phyloP scores from a whole-genome alignment of 768 basidiomycete genomes.

The Serpula lacrymans region DNA sequence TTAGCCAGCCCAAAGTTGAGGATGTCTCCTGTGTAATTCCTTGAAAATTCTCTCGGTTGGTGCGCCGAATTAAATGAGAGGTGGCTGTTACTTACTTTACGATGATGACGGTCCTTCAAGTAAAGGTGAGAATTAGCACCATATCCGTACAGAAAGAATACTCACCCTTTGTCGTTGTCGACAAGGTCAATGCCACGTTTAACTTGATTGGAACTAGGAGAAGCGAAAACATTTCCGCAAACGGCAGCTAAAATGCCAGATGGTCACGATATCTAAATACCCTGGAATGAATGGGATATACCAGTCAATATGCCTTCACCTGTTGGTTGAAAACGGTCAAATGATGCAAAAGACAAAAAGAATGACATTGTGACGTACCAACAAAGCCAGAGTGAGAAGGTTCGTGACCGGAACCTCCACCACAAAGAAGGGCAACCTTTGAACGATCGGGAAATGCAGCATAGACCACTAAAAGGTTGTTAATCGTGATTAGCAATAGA shows the following conservation, averaged over 20 bases:
- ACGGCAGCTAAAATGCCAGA: conserved; percentile 54
- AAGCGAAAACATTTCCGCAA: conserved; percentile 87
- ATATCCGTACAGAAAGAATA: conserved; percentile 3
- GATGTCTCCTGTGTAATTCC: conserved; percentile 88
- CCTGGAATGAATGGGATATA: conserved; percentile 19
- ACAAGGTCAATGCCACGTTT: conserved; percentile 75
- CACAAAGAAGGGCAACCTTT: conserved; percentile 76
- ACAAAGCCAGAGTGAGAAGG: conserved; percentile 89
- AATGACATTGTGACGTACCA: conserved; percentile 46
- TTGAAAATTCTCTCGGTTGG: conserved; percentile 24
- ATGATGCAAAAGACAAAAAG: neutral
- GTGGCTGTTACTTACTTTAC: conserved; percentile 56
- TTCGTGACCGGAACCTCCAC: conserved; percentile 88
- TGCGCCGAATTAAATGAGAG: conserved; percentile 7
- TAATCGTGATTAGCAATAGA: neutral
- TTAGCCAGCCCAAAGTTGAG: conserved; percentile 90
- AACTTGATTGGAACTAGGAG: conserved; percentile 84
- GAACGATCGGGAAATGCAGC: conserved; percentile 51
- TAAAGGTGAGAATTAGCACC: neutral
- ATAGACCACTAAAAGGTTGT: conserved; percentile 64
- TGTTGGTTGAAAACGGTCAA: conserved; percentile 20
- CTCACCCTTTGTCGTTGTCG: conserved; percentile 68
- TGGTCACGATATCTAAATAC: neutral
- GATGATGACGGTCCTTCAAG: conserved; percentile 67
- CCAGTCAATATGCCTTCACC: conserved; percentile 79